These are phyloP conservation scores for Plantago elongata DNA, from an alignment of 257 asterid species.

Conservation along the genomic window DNA sequence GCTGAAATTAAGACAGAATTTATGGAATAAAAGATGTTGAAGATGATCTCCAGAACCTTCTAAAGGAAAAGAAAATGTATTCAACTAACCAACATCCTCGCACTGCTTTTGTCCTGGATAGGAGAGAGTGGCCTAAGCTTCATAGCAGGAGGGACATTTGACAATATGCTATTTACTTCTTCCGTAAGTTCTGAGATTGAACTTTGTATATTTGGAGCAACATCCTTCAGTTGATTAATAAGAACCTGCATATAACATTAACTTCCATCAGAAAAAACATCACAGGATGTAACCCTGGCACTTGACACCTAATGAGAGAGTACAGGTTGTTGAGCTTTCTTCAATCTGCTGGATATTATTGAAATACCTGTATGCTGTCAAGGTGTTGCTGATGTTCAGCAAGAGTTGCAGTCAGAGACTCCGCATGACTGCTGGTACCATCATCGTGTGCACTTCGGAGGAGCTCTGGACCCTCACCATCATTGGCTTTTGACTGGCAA, in stretches of 20 bases:
- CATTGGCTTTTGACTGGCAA: slow-evolving; percentile 79
- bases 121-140: slow-evolving; percentile 66
- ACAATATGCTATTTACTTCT: slow-evolving; percentile 76
- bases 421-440: slow-evolving; percentile 80
- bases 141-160: slow-evolving; percentile 52
- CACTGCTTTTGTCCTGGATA: slow-evolving; percentile 69
- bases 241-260: slow-evolving; percentile 63
- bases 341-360: slow-evolving; percentile 6
- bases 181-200: slow-evolving; percentile 82
- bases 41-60: slow-evolving; percentile 6
- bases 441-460: slow-evolving; percentile 64
- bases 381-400: slow-evolving; percentile 89
- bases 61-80: slow-evolving; percentile 1
- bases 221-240: slow-evolving; percentile 91
- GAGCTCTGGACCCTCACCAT: slow-evolving; percentile 96
- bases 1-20: slow-evolving; percentile 13
- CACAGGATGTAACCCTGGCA: background rate
- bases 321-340: too few species aligned
- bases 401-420: slow-evolving; percentile 82
- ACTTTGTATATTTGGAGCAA: slow-evolving; percentile 87
- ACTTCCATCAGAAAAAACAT: slow-evolving; percentile 16
- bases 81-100: slow-evolving; percentile 56
- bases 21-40: background rate
- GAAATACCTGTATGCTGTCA: slow-evolving; percentile 89
- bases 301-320: too few species aligned